A percentile compares a stretch with the other conserved stretches of the same genome.
These are phyloP conservation scores for Colletotrichum falcatum DNA, from an alignment of 2,329 filamentous ascomycete species.

Conservation along the genomic window DNA sequence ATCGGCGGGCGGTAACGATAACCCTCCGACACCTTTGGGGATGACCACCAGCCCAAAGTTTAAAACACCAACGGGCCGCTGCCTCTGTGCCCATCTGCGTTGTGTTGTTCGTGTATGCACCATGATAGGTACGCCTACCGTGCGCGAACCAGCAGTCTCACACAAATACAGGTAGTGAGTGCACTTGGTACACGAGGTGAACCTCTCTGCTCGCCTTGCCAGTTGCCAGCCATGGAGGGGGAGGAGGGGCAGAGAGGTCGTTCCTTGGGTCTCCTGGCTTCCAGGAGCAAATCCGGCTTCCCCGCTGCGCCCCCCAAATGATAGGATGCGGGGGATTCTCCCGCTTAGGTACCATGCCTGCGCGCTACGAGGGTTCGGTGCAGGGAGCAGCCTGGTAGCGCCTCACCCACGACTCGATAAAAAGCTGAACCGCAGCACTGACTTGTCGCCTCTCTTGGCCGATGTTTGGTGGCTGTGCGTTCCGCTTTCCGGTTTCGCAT, in stretches of 20 bases:
- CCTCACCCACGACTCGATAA: constrained; percentile 5
- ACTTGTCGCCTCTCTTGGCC: constrained; percentile 29
- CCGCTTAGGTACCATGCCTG: constrained; percentile 24
- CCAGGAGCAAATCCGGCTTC: not conserved
- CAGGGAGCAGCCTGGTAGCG: constrained; percentile 16
- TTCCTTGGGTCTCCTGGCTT: constrained; percentile 1
- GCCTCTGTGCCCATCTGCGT: not conserved
- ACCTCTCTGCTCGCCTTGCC: not conserved
- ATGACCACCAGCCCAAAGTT: not conserved
- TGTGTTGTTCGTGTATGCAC: constrained; percentile 1
- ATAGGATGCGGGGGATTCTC: constrained; percentile 34
- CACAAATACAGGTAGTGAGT: no score
- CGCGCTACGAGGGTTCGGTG: not conserved
- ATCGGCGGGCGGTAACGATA: not conserved
- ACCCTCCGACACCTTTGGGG: constrained; percentile 1
- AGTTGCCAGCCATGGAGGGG: not conserved
- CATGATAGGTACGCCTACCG: constrained; percentile 24
- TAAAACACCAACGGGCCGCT: constrained; percentile 6
- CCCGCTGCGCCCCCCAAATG: not conserved
- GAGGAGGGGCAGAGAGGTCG: not conserved
- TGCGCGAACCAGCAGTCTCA: constrained; percentile 30
- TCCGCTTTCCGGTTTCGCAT: constrained; percentile 41
- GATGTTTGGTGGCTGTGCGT: constrained; percentile 39
- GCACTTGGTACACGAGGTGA: constrained; percentile 2
- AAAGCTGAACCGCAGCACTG: constrained; percentile 14